These are phyloP conservation scores for Trichothecium sympodiale DNA, from an alignment of 2,329 filamentous ascomycete genomes.

Conservation along the genomic window DNA sequence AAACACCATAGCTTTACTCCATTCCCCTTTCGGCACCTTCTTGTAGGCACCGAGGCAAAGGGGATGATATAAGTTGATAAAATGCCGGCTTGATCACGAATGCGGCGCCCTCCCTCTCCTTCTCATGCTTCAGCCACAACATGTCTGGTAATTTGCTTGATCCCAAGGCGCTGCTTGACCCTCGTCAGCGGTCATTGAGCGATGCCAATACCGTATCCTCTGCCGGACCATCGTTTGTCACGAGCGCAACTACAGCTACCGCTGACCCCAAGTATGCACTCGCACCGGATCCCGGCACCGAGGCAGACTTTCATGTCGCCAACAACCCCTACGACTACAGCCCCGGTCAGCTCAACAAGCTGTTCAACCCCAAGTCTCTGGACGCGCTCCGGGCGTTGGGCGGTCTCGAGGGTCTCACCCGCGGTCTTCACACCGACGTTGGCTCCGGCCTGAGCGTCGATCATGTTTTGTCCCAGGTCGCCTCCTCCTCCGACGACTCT, in stretches of 20 bases:
- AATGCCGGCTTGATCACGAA: too few relatives aligned
- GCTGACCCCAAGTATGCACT: constrained; percentile 33
- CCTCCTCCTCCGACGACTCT: constrained; percentile 4
- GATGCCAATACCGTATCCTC: constrained; percentile 5
- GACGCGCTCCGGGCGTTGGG: constrained; percentile 68
- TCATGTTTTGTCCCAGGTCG: constrained; percentile 41
- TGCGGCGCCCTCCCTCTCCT: too few relatives aligned
- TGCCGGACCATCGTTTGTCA: constrained; percentile 10
- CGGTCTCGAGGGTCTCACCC: constrained; percentile 62
- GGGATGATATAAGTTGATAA: too few relatives aligned
- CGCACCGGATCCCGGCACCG: constrained; percentile 59
- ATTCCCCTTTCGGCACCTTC: too few relatives aligned
- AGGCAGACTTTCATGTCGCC: constrained; percentile 59
- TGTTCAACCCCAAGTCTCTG: constrained; percentile 76
- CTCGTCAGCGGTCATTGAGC: constrained; percentile 5
- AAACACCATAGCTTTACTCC: too few relatives aligned
- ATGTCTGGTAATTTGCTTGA: too few relatives aligned
- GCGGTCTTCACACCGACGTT: constrained; percentile 60
- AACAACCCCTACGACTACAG: constrained; percentile 78
- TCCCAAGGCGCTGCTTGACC: constrained; percentile 7
- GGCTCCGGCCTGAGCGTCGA: constrained; percentile 62
- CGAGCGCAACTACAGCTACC: constrained; percentile 5
- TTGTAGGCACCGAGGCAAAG: too few relatives aligned
- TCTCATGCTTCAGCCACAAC: too few relatives aligned
- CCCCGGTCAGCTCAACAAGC: constrained; percentile 69